phyloP scores from a whole-genome alignment of 2,329 filamentous ascomycete species.

The Aspergillus aculeatinus region DNA sequence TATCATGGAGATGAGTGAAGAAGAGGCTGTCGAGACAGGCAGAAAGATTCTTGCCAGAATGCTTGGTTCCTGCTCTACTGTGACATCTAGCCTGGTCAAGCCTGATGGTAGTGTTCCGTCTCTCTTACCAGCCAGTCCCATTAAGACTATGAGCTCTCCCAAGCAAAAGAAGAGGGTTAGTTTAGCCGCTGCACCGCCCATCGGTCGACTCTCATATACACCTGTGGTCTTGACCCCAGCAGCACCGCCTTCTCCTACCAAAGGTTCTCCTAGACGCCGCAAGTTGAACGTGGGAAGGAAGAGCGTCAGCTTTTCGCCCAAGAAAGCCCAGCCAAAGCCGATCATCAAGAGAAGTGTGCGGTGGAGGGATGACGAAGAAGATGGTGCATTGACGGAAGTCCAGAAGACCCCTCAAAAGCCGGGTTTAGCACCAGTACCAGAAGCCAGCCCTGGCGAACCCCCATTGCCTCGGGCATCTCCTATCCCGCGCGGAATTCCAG shows the following conservation, averaged over 20 bases:
- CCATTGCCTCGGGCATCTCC: slow-evolving; percentile 54
- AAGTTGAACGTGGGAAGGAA: slow-evolving; percentile 65
- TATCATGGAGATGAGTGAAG: slow-evolving; percentile 77
- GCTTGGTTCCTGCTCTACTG: slow-evolving; percentile 70
- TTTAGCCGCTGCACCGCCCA: slow-evolving; percentile 32
- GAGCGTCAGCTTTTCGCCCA: slow-evolving; percentile 76
- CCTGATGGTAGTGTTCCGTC: slow-evolving; percentile 68
- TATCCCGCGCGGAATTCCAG: slow-evolving; percentile 45
- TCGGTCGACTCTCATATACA: slow-evolving; percentile 27
- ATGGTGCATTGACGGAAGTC: slow-evolving; percentile 84
- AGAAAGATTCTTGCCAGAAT: slow-evolving; percentile 75
- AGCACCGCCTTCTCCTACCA: slow-evolving; percentile 62
- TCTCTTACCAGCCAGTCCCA: slow-evolving; percentile 65
- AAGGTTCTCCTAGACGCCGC: slow-evolving; percentile 76
- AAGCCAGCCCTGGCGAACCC: slow-evolving; percentile 54
- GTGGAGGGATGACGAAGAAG: slow-evolving; percentile 89
- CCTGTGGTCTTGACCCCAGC: slow-evolving; percentile 33
- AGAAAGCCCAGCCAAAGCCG: slow-evolving; percentile 62
- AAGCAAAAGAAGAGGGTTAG: slow-evolving; percentile 64
- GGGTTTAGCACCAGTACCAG: slow-evolving; percentile 52
- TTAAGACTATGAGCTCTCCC: slow-evolving; percentile 63
- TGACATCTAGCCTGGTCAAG: slow-evolving; percentile 81
- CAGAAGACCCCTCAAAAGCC: slow-evolving; percentile 81
- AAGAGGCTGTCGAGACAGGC: slow-evolving; percentile 77
- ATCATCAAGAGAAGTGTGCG: slow-evolving; percentile 75